Evolutionary conservation across 176 grass and related monocot genomes (phyloP).

Genomic region (Phoenix dactylifera): DNA sequence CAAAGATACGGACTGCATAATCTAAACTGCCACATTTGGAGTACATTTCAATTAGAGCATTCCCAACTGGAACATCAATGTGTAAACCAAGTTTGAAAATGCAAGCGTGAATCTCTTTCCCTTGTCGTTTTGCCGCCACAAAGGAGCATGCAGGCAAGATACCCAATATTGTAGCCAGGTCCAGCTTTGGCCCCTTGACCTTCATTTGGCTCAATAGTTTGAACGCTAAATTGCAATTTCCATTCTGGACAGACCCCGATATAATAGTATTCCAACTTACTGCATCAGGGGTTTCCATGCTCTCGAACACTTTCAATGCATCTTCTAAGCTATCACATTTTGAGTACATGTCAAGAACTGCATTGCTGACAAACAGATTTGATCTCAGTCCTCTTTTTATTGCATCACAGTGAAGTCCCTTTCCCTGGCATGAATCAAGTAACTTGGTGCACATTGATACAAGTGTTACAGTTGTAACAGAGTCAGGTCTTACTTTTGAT

Average conservation of each 20-base stretch:
- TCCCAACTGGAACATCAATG: background rate
- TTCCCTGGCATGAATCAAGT: background rate
- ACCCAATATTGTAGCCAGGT: background rate
- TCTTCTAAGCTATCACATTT: slow-evolving; percentile 1
- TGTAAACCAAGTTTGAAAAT: slow-evolving; percentile 9
- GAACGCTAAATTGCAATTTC: slow-evolving; percentile 2
- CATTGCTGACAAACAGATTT: slow-evolving; percentile 2
- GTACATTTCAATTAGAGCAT: slow-evolving; percentile 10
- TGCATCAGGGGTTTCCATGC: background rate
- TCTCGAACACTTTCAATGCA: slow-evolving; percentile 7
- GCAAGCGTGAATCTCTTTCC: slow-evolving; percentile 1
- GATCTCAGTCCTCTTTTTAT: slow-evolving; percentile 8
- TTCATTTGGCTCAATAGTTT: slow-evolving; percentile 3
- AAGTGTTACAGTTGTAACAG: background rate
- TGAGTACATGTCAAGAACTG: slow-evolving; percentile 11
- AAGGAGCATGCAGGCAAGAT: slow-evolving; percentile 5
- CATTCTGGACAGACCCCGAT: slow-evolving; percentile 1
- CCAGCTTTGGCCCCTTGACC: background rate
- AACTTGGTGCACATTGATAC: background rate
- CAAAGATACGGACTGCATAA: background rate
- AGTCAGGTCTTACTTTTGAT: background rate
- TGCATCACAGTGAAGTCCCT: slow-evolving; percentile 1
- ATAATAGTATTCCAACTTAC: slow-evolving; percentile 12
- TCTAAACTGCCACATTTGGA: slow-evolving; percentile 3
- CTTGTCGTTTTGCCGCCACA: background rate